Evolutionary conservation across 805 yeast species (phyloP).

Genomic region (Metschnikowia aberdeeniae): DNA sequence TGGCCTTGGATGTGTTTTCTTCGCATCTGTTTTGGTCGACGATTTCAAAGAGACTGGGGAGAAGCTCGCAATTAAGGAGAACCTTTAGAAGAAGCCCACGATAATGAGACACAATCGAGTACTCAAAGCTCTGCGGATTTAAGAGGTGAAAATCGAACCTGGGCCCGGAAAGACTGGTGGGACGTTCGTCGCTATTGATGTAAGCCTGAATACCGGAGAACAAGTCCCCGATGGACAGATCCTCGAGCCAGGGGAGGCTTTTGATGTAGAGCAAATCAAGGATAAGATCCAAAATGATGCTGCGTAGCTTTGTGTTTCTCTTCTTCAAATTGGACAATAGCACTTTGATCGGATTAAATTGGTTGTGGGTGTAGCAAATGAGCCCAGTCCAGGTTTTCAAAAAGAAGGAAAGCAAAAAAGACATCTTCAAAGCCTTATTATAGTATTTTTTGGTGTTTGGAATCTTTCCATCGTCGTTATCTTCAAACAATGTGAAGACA

Average conservation of each 20-base stretch:
- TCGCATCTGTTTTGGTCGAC: conserved; percentile 42
- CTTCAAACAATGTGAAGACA: conserved; percentile 63
- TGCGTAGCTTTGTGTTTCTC: conserved; percentile 54
- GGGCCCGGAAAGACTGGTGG: not conserved
- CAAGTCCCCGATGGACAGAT: conserved; percentile 12
- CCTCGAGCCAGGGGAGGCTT: conserved; percentile 49
- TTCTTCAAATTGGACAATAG: conserved; percentile 59
- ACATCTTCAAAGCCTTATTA: conserved; percentile 51
- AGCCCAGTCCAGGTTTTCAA: conserved; percentile 78
- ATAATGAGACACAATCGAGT: conserved; percentile 54
- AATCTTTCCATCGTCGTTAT: conserved; percentile 12
- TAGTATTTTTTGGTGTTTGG: conserved; percentile 11
- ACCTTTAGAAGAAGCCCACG: conserved; percentile 56
- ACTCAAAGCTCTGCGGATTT: conserved; percentile 36
- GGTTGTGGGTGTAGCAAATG: conserved; percentile 54
- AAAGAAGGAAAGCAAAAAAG: conserved; percentile 55
- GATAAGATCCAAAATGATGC: conserved; percentile 65
- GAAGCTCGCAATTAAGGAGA: conserved; percentile 52
- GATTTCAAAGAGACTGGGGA: conserved; percentile 43
- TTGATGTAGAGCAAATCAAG: conserved; percentile 62
- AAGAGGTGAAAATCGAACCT: conserved; percentile 14
- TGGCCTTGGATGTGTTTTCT: conserved; percentile 53
- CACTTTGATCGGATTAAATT: conserved; percentile 52
- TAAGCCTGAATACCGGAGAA: conserved; percentile 8
- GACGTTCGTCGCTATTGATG: conserved; percentile 19